A percentile compares a stretch with the other conserved stretches of the same genome.
Conservation (phyloP, 2,329 filamentous ascomycete genomes). For the Curvularia spicifera region DNA sequence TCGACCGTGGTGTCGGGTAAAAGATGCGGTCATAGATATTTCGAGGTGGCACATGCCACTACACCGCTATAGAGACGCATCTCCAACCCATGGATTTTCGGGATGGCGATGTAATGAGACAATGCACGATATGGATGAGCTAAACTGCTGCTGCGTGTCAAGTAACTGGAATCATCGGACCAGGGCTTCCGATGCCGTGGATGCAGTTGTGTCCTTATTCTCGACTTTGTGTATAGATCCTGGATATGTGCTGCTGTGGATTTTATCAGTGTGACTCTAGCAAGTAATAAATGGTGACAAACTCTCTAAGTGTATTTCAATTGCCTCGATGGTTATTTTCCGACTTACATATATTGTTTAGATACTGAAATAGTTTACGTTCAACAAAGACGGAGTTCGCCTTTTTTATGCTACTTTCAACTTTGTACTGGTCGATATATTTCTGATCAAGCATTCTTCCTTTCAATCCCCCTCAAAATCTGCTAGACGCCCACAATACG, state of each 20-base stretch:
- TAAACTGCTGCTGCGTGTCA: background rate
- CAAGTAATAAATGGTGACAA: background rate
- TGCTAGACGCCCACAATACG: too few relatives aligned
- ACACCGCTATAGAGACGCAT: background rate
- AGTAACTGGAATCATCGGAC: background rate
- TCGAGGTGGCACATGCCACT: background rate
- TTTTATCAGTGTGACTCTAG: background rate
- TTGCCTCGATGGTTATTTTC: background rate
- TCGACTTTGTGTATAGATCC: background rate
- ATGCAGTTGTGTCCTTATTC: background rate
- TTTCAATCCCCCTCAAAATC: too few relatives aligned
- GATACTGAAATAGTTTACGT: background rate
- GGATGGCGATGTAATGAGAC: too few relatives aligned
- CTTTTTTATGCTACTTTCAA: too few relatives aligned
- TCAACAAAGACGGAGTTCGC: background rate
- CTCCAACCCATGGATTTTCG: background rate
- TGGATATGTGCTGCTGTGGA: background rate
- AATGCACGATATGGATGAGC: background rate
- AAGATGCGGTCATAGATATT: background rate
- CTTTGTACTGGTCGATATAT: background rate
- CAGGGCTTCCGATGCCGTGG: background rate
- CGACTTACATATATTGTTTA: background rate
- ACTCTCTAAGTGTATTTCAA: background rate
- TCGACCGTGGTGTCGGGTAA: background rate
- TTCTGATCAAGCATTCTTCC: background rate